Evolutionary conservation across 1,139 yeast genomes (phyloP).

Genomic region (Suhomyces kunorum): DNA sequence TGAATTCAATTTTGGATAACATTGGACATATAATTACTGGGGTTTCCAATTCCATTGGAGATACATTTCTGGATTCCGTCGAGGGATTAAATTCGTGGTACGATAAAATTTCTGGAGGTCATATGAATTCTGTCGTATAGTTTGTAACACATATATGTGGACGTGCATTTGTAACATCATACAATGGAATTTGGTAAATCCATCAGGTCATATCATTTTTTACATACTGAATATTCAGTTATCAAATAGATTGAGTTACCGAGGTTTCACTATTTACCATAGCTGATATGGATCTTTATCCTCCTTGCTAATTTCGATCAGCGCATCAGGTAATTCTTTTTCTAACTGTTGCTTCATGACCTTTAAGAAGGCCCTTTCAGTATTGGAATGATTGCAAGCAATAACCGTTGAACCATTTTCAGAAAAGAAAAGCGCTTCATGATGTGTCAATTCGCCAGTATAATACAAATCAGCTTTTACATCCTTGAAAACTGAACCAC

Average conservation of each 20-base stretch:
- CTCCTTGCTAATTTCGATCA: constrained; percentile 47
- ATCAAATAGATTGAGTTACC: not conserved
- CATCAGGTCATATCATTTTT: no score
- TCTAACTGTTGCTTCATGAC: constrained; percentile 52
- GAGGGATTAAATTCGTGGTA: not conserved
- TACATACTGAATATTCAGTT: no score
- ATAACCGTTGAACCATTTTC: constrained; percentile 78
- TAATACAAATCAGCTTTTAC: constrained; percentile 73
- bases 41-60: not conserved
- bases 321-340: constrained; percentile 45
- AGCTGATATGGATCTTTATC: constrained; percentile 59
- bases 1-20: constrained; percentile 10
- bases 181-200: no score
- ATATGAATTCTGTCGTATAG: no score
- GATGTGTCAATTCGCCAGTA: constrained; percentile 95
- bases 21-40: not conserved
- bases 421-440: constrained; percentile 71
- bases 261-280: constrained; percentile 10
- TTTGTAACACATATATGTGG: no score
- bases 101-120: not conserved
- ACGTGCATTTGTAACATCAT: no score
- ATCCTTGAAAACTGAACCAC: constrained; percentile 66
- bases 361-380: constrained; percentile 81
- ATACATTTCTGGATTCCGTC: not conserved
- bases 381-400: constrained; percentile 84